These are phyloP conservation scores for Gamsiella multidivaricata DNA, from an alignment of 192 early-diverging fungal species.

Conservation along the genomic window DNA sequence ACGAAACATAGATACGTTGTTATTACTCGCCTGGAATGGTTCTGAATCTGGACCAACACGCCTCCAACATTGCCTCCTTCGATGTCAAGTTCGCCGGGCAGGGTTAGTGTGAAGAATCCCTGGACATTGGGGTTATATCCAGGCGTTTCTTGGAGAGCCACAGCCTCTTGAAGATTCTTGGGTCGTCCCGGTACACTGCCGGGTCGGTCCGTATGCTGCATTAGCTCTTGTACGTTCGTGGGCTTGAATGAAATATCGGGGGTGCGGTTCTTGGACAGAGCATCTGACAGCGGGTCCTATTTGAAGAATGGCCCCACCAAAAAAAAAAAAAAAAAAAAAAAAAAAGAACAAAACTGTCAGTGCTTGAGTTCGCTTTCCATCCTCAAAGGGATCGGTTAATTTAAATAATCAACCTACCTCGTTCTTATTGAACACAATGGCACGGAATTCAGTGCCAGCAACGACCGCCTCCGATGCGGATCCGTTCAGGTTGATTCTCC, in stretches of 20 bases:
- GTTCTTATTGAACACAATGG: constrained; percentile 5
- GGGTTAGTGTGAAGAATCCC: constrained; percentile 29
- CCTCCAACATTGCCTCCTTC: neutral
- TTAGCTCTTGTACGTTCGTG: constrained; percentile 16
- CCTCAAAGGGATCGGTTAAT: too few relatives aligned
- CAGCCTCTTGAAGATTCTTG: neutral
- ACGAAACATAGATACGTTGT: neutral
- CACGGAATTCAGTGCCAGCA: constrained; percentile 26
- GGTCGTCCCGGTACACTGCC: constrained; percentile 4
- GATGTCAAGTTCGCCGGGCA: constrained; percentile 2
- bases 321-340: neutral
- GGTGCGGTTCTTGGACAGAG: neutral
- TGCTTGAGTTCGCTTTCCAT: neutral
- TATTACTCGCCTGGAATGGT: constrained; percentile 10
- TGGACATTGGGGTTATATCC: constrained; percentile 8
- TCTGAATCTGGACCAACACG: constrained; percentile 14
- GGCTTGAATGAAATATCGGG: constrained; percentile 8
- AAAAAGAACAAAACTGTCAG: neutral
- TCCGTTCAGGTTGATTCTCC: constrained; percentile 11
- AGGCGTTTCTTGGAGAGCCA: neutral
- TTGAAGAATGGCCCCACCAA: neutral
- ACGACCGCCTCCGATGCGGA: constrained; percentile 1
- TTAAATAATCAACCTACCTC: constrained; percentile 7
- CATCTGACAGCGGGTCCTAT: neutral
- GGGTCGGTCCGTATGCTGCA: constrained; percentile 28